Conservation (phyloP, 2,329 filamentous ascomycete species). For the Exophiala dermatitidis region DNA sequence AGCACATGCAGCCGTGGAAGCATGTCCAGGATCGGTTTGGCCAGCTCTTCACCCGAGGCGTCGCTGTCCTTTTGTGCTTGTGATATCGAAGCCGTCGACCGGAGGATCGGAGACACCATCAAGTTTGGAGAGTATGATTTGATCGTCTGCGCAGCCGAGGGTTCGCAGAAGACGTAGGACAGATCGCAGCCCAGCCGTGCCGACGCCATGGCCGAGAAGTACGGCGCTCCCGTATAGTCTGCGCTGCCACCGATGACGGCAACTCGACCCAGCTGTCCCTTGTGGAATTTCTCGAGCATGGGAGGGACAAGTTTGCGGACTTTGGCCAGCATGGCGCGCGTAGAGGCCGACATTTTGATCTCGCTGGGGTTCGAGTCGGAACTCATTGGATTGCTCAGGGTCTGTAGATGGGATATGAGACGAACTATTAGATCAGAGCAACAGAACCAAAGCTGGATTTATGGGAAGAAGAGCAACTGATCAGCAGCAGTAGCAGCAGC, state of each 20-base stretch:
- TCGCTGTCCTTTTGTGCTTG: slow-evolving; percentile 48
- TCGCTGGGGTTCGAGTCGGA: slow-evolving; percentile 8
- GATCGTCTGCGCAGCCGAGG: slow-evolving; percentile 75
- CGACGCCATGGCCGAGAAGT: slow-evolving; percentile 96
- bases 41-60: slow-evolving; percentile 53
- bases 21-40: slow-evolving; percentile 66
- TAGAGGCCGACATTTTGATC: slow-evolving; percentile 55
- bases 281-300: slow-evolving; percentile 92
- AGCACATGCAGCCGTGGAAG: slow-evolving; percentile 82
- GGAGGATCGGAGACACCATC: slow-evolving; percentile 97
- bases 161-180: slow-evolving; percentile 77
- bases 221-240: slow-evolving; percentile 95
- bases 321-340: slow-evolving; percentile 68
- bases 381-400: slow-evolving; percentile 13
- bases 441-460: too few relatives aligned
- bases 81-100: slow-evolving; percentile 55
- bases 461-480: not conserved
- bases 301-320: slow-evolving; percentile 88
- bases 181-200: slow-evolving; percentile 61
- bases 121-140: slow-evolving; percentile 97
- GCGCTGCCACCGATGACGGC: slow-evolving; percentile 91
- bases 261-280: slow-evolving; percentile 87
- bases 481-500: not conserved
- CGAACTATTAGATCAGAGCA: not conserved
- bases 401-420: not conserved